Evolutionary conservation across 139 green algal genomes (phyloP), one percentile per base, ranked within the genome.

Genomic region (Chlamydomonas sphaeroides): DNA sequence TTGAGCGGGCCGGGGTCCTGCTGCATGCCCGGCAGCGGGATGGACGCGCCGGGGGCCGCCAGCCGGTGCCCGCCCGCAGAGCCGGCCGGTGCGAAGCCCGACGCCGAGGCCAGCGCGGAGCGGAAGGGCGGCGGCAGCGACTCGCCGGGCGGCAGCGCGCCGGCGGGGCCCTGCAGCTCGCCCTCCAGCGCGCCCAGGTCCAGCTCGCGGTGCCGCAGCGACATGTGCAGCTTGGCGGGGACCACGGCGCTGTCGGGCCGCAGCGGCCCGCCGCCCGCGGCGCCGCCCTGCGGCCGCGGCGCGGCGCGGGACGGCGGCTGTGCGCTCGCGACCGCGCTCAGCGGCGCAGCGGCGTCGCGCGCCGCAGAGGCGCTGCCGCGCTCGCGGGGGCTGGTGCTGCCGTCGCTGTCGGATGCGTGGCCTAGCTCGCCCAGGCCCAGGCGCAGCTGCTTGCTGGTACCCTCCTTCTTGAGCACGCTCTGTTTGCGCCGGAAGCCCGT

Each of bases 381-480:
- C n/a, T n/a, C n/a, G n/a, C n/a, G n/a, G n/a, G n/a, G n/a, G n/a
- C n/a, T n/a, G n/a, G n/a, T n/a, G n/a, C n/a, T n/a, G n/a, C n/a
- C n/a, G n/a, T n/a, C n/a, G n/a, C n/a, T n/a, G n/a, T n/a, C n/a
- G n/a, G n/a, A n/a, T n/a, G n/a, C n/a, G n/a, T n/a, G n/a, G n/a
- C n/a, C n/a, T n/a, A n/a, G n/a, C n/a, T n/a, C n/a, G n/a, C n/a
- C n/a, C n/a, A n/a, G n/a, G 3, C 42, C 45, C 48, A 83, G 45
- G 1, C 65, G 45, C 32, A 83, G 65, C 76, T 83, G 76, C 76
- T 83, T 83, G 48, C 48, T 68, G 33, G 63, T 83, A 23, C 76
- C 76, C 33, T 83, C 76, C 75, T 82, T 82, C 33, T 82, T 82
- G 57, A 82, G 62, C 32, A 72, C 75, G 35, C 33, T 8, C 39